phyloP scores from a whole-genome alignment of 305 asterid genomes.

The Coffea humblotiana region DNA sequence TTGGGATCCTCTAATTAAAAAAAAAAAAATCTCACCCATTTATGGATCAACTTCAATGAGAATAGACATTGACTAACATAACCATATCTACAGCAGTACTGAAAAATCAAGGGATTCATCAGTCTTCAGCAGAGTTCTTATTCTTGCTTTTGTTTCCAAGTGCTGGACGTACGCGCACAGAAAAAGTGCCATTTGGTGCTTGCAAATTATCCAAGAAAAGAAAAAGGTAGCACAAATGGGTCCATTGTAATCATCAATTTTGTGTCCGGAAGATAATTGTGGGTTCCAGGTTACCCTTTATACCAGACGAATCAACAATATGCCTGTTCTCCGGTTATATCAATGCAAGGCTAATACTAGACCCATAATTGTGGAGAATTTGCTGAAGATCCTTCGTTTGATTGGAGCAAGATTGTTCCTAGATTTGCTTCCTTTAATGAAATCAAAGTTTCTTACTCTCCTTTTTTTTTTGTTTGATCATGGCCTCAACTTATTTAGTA shows the following conservation, averaged over 20 bases:
- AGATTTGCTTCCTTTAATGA: no score
- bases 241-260: neutral
- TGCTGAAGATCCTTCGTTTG: no score
- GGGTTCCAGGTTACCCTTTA: neutral
- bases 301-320: neutral
- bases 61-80: neutral
- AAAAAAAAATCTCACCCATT: neutral
- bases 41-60: neutral
- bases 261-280: neutral
- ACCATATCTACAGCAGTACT: neutral
- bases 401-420: no score
- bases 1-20: neutral
- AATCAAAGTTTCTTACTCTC: no score
- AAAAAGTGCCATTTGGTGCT: neutral
- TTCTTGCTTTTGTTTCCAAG: neutral
- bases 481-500: no score
- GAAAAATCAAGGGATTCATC: neutral
- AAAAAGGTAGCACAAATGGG: conserved; percentile 7
- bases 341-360: neutral
- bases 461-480: no score
- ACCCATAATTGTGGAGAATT: neutral
- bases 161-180: neutral
- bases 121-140: neutral
- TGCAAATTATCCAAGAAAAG: conserved; percentile 9
- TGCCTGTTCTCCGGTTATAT: neutral